Evolutionary conservation across 2,329 filamentous ascomycete genomes (phyloP).

Genomic region (Fusarium austroafricanum): DNA sequence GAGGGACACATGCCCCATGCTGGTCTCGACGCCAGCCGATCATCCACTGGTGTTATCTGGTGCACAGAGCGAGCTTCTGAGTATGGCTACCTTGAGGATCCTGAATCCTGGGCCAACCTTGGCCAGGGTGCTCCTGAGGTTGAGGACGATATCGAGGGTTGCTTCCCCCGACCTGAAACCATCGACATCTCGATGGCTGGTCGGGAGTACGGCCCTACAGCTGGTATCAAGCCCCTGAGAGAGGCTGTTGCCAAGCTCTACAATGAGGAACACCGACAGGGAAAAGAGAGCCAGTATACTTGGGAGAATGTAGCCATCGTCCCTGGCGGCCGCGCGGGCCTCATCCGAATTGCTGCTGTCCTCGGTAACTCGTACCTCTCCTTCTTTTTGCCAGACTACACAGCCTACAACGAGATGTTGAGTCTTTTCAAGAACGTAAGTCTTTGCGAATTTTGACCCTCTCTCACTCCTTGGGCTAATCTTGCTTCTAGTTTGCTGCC

Average conservation of each 20-base stretch:
- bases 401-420: constrained; percentile 98
- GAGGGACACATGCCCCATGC: constrained; percentile 92
- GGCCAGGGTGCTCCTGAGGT: constrained; percentile 95
- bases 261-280: constrained; percentile 90
- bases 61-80: constrained; percentile 88
- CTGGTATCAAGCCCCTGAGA: constrained; percentile 90
- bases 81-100: constrained; percentile 87
- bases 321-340: constrained; percentile 88
- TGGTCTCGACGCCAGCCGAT: constrained; percentile 86
- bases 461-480: too few species aligned
- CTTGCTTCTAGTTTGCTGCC: constrained; percentile 78
- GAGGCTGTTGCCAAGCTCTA: constrained; percentile 92
- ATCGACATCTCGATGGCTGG: constrained; percentile 83
- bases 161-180: constrained; percentile 82
- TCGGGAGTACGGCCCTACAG: constrained; percentile 92
- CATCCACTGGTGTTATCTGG: constrained; percentile 95
- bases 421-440: constrained; percentile 85
- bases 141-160: constrained; percentile 90
- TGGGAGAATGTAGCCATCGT: constrained; percentile 99
- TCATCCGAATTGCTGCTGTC: constrained; percentile 95
- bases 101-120: constrained; percentile 88
- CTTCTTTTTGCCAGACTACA: constrained; percentile 96
- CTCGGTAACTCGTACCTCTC: constrained; percentile 91
- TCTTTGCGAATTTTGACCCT: too few species aligned
- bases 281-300: constrained; percentile 89